phyloP scores from a whole-genome alignment of 805 yeast genomes.

The Starmerella gropengiesseri region DNA sequence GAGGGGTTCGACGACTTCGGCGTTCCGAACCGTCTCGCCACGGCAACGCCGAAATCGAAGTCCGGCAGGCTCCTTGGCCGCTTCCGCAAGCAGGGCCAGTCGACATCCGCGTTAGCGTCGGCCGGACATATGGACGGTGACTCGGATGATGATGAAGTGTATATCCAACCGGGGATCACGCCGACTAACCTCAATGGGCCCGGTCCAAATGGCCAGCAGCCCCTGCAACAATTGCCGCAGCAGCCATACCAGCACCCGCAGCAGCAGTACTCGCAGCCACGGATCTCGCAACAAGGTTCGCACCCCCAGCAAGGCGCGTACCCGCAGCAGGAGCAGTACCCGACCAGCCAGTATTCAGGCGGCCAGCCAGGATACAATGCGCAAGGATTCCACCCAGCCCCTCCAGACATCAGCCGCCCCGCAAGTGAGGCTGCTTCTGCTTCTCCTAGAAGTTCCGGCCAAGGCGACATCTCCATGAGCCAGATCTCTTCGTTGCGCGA shows the following conservation, averaged over 20 bases:
- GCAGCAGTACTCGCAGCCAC: too few species aligned
- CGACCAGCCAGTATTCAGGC: too few species aligned
- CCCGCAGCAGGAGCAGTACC: too few species aligned
- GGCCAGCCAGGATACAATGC: too few species aligned
- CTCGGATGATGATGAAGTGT: slow-evolving; percentile 25
- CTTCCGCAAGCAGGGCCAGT: not conserved
- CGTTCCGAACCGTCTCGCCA: slow-evolving; percentile 17
- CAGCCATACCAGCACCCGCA: not conserved
- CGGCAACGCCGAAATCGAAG: slow-evolving; percentile 1
- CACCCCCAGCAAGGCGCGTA: too few species aligned
- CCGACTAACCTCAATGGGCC: slow-evolving; percentile 10
- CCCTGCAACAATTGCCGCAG: not conserved
- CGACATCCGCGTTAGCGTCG: not conserved
- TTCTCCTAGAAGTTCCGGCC: not conserved
- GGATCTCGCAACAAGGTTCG: too few species aligned
- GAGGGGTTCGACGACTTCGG: slow-evolving; percentile 24
- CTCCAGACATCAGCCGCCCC: too few species aligned
- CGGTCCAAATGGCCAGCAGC: slow-evolving; percentile 12
- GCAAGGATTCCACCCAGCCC: too few species aligned
- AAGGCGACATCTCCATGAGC: slow-evolving; percentile 20
- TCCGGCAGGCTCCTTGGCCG: slow-evolving; percentile 3
- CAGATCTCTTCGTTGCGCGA: slow-evolving; percentile 25
- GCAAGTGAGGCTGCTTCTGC: not conserved
- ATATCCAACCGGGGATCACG: slow-evolving; percentile 21
- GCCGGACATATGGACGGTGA: slow-evolving; percentile 17